A percentile compares a stretch with the other conserved stretches of the same genome.
Evolutionary conservation across 2,329 filamentous ascomycete species (phyloP).

Genomic region (Cytospora leucostoma): DNA sequence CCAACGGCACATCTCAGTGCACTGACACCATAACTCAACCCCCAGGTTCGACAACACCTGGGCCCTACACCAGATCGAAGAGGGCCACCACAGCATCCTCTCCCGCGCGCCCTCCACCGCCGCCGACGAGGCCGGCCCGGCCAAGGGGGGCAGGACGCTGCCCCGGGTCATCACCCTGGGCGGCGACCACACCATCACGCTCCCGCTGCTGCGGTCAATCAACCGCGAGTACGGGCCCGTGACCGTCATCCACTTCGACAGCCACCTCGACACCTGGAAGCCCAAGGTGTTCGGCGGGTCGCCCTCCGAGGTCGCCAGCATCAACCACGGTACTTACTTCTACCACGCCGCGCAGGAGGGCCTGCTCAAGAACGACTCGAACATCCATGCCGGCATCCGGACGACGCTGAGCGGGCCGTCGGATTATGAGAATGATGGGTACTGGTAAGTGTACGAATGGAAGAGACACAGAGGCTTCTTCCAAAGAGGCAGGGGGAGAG

Average conservation of each 20-base stretch:
- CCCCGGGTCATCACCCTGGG: conserved; percentile 79
- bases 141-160: conserved; percentile 72
- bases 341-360: conserved; percentile 80
- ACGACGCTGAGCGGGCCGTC: conserved; percentile 77
- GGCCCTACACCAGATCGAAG: conserved; percentile 81
- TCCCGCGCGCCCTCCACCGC: conserved; percentile 71
- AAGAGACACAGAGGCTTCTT: too few species aligned
- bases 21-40: conserved; percentile 5
- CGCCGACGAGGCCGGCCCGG: conserved; percentile 65
- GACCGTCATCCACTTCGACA: conserved; percentile 64
- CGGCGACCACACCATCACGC: conserved; percentile 64
- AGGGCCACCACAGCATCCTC: conserved; percentile 77
- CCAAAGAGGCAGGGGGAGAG: too few species aligned
- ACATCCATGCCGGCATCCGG: conserved; percentile 85
- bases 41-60: conserved; percentile 79
- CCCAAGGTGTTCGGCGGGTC: conserved; percentile 87
- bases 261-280: conserved; percentile 67
- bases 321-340: conserved; percentile 91
- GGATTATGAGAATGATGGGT: conserved; percentile 84
- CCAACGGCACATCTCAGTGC: neutral
- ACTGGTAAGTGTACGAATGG: conserved; percentile 48
- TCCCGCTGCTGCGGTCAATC: conserved; percentile 60
- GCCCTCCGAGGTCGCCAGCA: conserved; percentile 70
- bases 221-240: conserved; percentile 63
- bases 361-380: conserved; percentile 76